Base-by-base conservation (phyloP, 1,139 yeast genomes). In the Spencermartinsiella ligniputridi region DNA sequence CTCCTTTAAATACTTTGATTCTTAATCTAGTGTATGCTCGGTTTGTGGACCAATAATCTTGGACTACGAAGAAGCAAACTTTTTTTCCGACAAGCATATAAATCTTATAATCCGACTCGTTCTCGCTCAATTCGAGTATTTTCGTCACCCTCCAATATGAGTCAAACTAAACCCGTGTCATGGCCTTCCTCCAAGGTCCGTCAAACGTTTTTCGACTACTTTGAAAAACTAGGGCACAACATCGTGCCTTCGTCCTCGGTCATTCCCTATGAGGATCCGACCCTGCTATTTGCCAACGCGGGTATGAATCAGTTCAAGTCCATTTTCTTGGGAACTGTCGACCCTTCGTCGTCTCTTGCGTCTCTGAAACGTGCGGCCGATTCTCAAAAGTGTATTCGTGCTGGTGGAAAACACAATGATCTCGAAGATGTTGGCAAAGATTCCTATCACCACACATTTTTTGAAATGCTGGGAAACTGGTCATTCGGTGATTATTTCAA, bases 381-480 rank as follows among this genome's bases (percentile, higher is more conserved):
- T 74, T 88, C 97, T 13, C 99, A 92, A 64, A 92, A 92, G 70
- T 92, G 97, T 78, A 90, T 92, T 60, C 83, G 99, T 71, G 99
- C 99, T 35, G 99, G 99, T 67, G 99, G 99, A 66, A 92, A 92
- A 69, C 99, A 92, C 68, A 92, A 92, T 63, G 99, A 92, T 71
- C 78, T 92, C 62, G 99, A 92, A 64, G 99, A 92, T 67, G 99
- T 92, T 39, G 99, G 99, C 52, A 81, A 86, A 63, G 99, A 92
- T 67, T 86, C 95, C 46, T 92, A 92, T 64, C 99, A 92, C 67
- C 99, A 92, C 67, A 92, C 99, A 11, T 92, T 94, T 63, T 92
- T 92, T 58, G 99, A 92, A 71, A 92, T 92, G 99, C 78, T 92
- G 70, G 99, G 99, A 57, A 92, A 92, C 74, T 92, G 99, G 99